Base-by-base conservation (phyloP, 2,329 filamentous ascomycete genomes). In the Fusarium siculi region DNA sequence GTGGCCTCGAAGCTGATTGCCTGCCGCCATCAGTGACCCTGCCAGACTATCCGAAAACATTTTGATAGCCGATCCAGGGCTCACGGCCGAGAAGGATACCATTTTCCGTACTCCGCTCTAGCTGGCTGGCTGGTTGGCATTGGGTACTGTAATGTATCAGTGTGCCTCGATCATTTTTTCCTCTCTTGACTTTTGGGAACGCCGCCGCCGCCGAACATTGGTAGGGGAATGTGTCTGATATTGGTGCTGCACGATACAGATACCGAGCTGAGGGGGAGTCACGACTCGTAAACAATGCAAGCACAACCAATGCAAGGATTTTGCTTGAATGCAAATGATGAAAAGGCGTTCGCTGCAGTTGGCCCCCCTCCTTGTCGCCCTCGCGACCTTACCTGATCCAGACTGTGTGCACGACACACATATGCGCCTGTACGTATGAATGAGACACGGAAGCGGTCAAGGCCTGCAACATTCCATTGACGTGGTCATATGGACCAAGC, bases 401-500 rank as follows among this genome's bases (percentile, higher is more conserved):
- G 55, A 56, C 55, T 40, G 16, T 57, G 54, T 57, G 37, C 58
- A 54, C 63, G 64, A 72, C 69, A 72, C 42, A 39, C 64, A 65
- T 50, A 65, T 60, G 63, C 43, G 47, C 46, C 36, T 59, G 62
- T 43, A 65, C n/a, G 55, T 66, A 56, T 39, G 40, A 44, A 46
- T 55, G 64, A 69, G 68, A 69, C 58, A 72, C 50, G 50, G 56
- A 61, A 72, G 70, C 70, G 70, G 70, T 72, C 64, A 72, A 69
- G 59, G 47, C 49, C 37, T 43, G 40, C 23, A 43, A 53, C 67
- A 70, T 67, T 39, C 66, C 68, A 63, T 53, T 47, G 68, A 58
- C 53, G 56, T 66, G 69, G 63, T 72, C 69, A 72, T 60, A 72
- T 68, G 74, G 69, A 76, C 74, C 74, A 69, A 61, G 70, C 39